These are phyloP conservation scores for Ceratobasidium sp. DNA, from an alignment of 1,284 basidiomycete species.

Conservation along the genomic window DNA sequence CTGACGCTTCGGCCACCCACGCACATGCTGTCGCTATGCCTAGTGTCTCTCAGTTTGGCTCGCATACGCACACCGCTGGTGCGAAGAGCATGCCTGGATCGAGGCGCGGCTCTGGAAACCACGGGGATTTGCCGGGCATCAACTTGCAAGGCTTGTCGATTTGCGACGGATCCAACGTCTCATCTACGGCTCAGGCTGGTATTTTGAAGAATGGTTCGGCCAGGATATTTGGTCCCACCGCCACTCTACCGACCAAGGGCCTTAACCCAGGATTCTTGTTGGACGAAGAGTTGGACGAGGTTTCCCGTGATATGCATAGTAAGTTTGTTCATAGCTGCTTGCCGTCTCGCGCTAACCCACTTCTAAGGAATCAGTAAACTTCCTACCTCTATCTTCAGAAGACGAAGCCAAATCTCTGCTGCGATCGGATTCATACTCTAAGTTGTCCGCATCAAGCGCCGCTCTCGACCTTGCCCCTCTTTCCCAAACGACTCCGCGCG, in stretches of 20 bases:
- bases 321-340: conserved; percentile 56
- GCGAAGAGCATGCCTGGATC: conserved; percentile 91
- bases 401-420: conserved; percentile 68
- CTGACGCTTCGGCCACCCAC: too few relatives aligned
- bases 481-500: conserved; percentile 81
- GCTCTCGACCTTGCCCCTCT: conserved; percentile 93
- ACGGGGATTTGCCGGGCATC: conserved; percentile 41
- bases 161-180: conserved; percentile 12
- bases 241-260: conserved; percentile 12
- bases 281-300: conserved; percentile 88
- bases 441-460: conserved; percentile 91
- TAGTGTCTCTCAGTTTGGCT: conserved; percentile 26
- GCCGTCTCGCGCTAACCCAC: conserved; percentile 36
- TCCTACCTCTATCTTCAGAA: conserved; percentile 87
- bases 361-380: conserved; percentile 84
- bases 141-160: conserved; percentile 43
- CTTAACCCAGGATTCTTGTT: conserved; percentile 78
- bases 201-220: conserved; percentile 40
- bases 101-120: conserved; percentile 65
- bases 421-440: conserved; percentile 42
- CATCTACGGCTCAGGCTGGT: not conserved
- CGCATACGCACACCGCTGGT: conserved; percentile 67
- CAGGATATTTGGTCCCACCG: conserved; percentile 25
- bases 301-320: conserved; percentile 75
- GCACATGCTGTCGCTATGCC: conserved; percentile 12